Conservation (phyloP, 192 early-diverging fungal genomes). For the Borealophlyctis nickersoniae region DNA sequence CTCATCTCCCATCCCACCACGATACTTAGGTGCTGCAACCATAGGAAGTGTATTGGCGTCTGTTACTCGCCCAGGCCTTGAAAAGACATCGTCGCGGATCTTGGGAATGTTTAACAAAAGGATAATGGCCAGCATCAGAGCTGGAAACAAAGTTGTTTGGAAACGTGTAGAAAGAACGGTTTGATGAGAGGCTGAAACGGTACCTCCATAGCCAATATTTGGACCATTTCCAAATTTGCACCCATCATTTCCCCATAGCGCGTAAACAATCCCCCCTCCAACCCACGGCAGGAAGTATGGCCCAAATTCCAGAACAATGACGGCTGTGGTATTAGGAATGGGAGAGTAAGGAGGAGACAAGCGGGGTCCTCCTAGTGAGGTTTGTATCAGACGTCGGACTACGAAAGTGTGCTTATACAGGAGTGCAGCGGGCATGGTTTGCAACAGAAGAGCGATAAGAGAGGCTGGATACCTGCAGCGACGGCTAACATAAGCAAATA, state of each 20-base stretch:
- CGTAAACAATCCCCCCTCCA: slow-evolving; percentile 19
- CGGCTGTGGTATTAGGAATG: not conserved
- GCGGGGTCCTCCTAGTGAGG: slow-evolving; percentile 16
- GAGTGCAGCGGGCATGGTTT: slow-evolving; percentile 13
- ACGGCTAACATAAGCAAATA: too few relatives aligned
- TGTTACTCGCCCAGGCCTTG: not conserved
- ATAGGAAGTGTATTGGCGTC: not conserved
- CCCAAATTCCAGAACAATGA: not conserved
- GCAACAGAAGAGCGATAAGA: not conserved
- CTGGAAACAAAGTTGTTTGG: not conserved
- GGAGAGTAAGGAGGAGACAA: slow-evolving; percentile 15
- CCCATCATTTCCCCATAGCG: slow-evolving; percentile 15
- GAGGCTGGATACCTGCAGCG: too few relatives aligned
- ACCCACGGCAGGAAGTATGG: slow-evolving; percentile 15
- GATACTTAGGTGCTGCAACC: not conserved
- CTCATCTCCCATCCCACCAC: slow-evolving; percentile 7
- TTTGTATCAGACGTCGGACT: slow-evolving; percentile 12
- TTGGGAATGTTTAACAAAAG: slow-evolving; percentile 12
- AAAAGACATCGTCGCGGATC: not conserved
- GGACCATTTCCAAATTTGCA: slow-evolving; percentile 13
- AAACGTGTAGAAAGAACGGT: not conserved
- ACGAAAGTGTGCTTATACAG: slow-evolving; percentile 16
- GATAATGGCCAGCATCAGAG: slow-evolving; percentile 6
- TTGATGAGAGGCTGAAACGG: not conserved
- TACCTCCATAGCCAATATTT: slow-evolving; percentile 23